phyloP scores from a whole-genome alignment of 768 basidiomycete genomes.

The Crassisporium funariophilum region DNA sequence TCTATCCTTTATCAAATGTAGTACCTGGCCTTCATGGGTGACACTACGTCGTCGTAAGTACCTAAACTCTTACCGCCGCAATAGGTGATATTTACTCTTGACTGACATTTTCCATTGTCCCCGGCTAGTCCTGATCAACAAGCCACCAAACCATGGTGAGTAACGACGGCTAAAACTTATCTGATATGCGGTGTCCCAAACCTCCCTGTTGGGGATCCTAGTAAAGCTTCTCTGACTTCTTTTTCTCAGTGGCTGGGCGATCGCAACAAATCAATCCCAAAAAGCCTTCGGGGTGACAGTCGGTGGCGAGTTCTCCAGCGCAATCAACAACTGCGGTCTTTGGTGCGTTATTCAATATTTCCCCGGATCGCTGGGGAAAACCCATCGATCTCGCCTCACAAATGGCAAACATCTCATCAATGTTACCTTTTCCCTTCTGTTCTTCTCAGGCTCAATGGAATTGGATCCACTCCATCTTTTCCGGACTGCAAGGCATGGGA shows the following conservation, averaged over 20 bases:
- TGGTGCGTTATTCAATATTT: constrained; percentile 40
- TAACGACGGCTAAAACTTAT: constrained; percentile 14
- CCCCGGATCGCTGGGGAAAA: constrained; percentile 9
- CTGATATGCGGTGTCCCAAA: constrained; percentile 15
- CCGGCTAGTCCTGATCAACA: constrained; percentile 38
- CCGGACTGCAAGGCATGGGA: constrained; percentile 45
- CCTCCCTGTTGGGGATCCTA: constrained; percentile 17
- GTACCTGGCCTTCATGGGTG: constrained; percentile 48
- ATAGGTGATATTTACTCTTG: constrained; percentile 13
- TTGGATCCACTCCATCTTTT: constrained; percentile 36
- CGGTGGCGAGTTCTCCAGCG: constrained; percentile 84
- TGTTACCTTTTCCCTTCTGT: constrained; percentile 9
- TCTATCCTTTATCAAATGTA: constrained; percentile 26
- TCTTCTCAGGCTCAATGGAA: constrained; percentile 46
- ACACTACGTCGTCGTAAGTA: constrained; percentile 41
- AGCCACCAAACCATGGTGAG: constrained; percentile 47
- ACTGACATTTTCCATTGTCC: constrained; percentile 8
- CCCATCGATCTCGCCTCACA: constrained; percentile 7
- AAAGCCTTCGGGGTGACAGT: constrained; percentile 73
- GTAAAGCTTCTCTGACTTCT: constrained; percentile 24
- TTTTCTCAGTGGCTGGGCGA: constrained; percentile 45
- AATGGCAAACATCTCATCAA: constrained; percentile 16
- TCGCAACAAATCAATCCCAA: constrained; percentile 62
- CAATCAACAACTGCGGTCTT: constrained; percentile 75
- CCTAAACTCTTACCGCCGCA: not conserved